phyloP scores from a whole-genome alignment of 1,284 basidiomycete species.

The Porogramme epimiltina region DNA sequence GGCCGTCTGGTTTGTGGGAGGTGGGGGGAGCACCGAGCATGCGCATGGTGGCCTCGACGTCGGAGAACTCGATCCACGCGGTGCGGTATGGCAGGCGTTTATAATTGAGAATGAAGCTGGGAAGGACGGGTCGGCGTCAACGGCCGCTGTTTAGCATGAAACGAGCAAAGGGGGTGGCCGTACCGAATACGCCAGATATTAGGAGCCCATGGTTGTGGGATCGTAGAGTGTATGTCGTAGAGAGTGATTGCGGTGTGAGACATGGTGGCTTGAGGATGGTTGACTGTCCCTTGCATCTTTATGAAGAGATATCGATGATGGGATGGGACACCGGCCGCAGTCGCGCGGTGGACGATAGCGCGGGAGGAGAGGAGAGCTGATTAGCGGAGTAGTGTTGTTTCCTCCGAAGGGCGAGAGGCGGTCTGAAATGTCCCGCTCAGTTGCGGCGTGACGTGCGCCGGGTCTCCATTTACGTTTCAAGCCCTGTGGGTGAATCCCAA shows the following conservation, averaged over 20 bases:
- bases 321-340: constrained; percentile 9
- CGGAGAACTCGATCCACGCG: constrained; percentile 67
- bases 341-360: constrained; percentile 1
- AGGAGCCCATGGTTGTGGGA: constrained; percentile 69
- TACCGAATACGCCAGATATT: constrained; percentile 65
- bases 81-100: constrained; percentile 70
- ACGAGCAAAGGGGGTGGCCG: constrained; percentile 1
- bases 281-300: neutral
- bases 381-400: constrained; percentile 7
- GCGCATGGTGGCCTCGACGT: constrained; percentile 61
- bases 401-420: constrained; percentile 5
- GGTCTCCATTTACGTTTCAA: constrained; percentile 14
- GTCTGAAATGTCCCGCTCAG: constrained; percentile 10
- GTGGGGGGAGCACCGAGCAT: constrained; percentile 61
- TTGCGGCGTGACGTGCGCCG: constrained; percentile 13
- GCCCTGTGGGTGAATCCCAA: constrained; percentile 6
- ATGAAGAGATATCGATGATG: neutral
- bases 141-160: neutral
- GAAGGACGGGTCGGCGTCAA: neutral
- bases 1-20: constrained; percentile 52
- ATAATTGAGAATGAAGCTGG: constrained; percentile 70
- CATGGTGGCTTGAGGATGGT: constrained; percentile 20
- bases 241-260: constrained; percentile 57
- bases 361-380: constrained; percentile 6
- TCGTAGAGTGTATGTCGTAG: constrained; percentile 63